A percentile compares a stretch with the other conserved stretches of the same genome.
phyloP scores from a whole-genome alignment of 805 yeast genomes.

The Pichia exigua region DNA sequence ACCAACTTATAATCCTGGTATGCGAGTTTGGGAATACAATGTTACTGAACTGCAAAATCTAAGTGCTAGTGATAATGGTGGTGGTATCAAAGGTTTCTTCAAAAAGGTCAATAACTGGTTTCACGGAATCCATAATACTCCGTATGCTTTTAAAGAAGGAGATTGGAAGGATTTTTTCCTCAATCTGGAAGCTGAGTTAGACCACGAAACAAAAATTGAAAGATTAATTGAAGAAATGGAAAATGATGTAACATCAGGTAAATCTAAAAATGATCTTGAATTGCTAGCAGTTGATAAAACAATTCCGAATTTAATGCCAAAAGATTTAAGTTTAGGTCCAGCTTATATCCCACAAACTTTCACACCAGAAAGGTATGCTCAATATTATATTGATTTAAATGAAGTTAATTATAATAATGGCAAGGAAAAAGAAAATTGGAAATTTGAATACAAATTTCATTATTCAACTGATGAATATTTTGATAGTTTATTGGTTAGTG shows the following conservation, averaged over 20 bases:
- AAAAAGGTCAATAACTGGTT: neutral
- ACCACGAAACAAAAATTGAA: slow-evolving; percentile 6
- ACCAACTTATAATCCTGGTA: slow-evolving; percentile 79
- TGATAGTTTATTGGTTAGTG: slow-evolving; percentile 46
- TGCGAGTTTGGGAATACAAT: slow-evolving; percentile 84
- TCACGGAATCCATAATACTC: neutral
- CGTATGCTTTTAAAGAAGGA: slow-evolving; percentile 19
- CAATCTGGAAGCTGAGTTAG: slow-evolving; percentile 5
- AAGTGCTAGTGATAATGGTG: neutral
- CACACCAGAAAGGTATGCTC: slow-evolving; percentile 65
- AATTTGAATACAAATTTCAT: slow-evolving; percentile 55
- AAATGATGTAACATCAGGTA: slow-evolving; percentile 11
- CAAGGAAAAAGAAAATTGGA: slow-evolving; percentile 27
- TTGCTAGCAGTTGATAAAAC: slow-evolving; percentile 42
- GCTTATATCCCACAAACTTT: slow-evolving; percentile 65
- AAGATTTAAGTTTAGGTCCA: slow-evolving; percentile 54
- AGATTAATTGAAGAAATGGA: slow-evolving; percentile 5
- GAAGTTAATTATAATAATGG: slow-evolving; percentile 25
- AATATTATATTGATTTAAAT: slow-evolving; percentile 61
- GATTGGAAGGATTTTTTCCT: slow-evolving; percentile 16
- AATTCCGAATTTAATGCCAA: slow-evolving; percentile 54
- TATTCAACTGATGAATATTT: slow-evolving; percentile 61
- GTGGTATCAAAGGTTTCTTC: neutral
- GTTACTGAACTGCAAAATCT: slow-evolving; percentile 41
- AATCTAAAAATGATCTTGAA: slow-evolving; percentile 7